Evolutionary conservation across 2,329 filamentous ascomycete species (phyloP), one percentile per base, ranked within the genome.

Genomic region (Plectosphaerella plurivora): DNA sequence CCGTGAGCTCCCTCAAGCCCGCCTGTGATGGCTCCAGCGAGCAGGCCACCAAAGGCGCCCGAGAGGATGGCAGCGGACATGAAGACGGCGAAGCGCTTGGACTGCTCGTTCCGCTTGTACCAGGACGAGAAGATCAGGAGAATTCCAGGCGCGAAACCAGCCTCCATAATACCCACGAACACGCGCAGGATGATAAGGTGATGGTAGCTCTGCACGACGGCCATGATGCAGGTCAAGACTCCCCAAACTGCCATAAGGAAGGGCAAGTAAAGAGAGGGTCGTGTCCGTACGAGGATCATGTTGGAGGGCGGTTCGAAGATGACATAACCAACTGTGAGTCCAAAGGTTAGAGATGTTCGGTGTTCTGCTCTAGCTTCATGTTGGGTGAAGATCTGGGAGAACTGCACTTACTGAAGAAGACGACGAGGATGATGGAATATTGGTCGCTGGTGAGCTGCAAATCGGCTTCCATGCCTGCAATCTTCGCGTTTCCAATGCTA

Each of bases 361-460:
- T 12, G 35, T n/a, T n/a, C 22, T 22, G 22, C 22, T 22, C 5
- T 22, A 5, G 22, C 22, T 39, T 15, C 28, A 39, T 9, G 37
- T 14, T n/a, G 16, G 9, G 15, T 14, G 37, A 16, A 18, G 16
- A 44, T 22, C 22, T 11, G 41, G 7, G 4, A 33, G 9, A 33
- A 12, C 28, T 33, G 28, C 25, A 39, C 51, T 11, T 28, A 53
- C 51, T 73, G 70, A 89, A 89, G 71, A 89, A 89, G 56, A 89
- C 76, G 10, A 65, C 55, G 11, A 82, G 71, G 10, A 75, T 68
- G n/a, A 81, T 72, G 61, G 86, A 87, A 66, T 87, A 89, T 62
- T 83, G 73, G 39, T 73, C 71, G 7, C 77, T 71, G 1, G 77
- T 77, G 73, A 89, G 80, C 50, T 77, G 52, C 15, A 73, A 63